These are phyloP conservation scores for Coemansia sp. DNA, from an alignment of 192 early-diverging fungal species.

Conservation along the genomic window DNA sequence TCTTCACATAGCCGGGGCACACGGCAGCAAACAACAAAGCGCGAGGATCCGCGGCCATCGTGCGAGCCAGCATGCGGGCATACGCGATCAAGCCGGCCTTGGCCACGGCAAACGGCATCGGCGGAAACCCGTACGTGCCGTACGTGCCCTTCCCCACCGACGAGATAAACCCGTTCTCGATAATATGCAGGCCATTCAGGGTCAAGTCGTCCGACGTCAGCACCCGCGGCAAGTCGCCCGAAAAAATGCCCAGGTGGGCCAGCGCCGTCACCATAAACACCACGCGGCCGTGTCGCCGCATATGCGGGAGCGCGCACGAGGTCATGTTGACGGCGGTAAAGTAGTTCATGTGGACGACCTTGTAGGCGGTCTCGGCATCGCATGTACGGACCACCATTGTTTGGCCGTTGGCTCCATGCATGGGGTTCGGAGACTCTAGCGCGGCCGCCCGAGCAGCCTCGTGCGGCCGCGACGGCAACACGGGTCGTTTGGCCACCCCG, in stretches of 20 bases:
- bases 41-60: conserved; percentile 13
- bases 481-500: conserved; percentile 20
- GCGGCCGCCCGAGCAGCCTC: background rate
- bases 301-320: conserved; percentile 27
- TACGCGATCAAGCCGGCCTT: conserved; percentile 51
- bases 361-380: conserved; percentile 27
- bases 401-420: background rate
- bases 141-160: conserved; percentile 42
- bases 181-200: conserved; percentile 35
- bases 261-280: conserved; percentile 48
- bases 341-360: conserved; percentile 42
- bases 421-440: background rate
- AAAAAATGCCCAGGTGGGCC: conserved; percentile 52
- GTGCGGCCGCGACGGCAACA: background rate
- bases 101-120: conserved; percentile 51
- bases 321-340: conserved; percentile 41
- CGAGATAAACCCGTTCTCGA: conserved; percentile 50
- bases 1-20: conserved; percentile 46
- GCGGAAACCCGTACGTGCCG: conserved; percentile 41
- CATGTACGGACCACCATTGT: conserved; percentile 25
- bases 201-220: conserved; percentile 38
- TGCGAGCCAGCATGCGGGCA: conserved; percentile 41
- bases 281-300: conserved; percentile 29
- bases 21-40: conserved; percentile 45
- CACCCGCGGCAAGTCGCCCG: conserved; percentile 44